Evolutionary conservation across 1,284 basidiomycete genomes (phyloP), one percentile per base, ranked within the genome.

Genomic region (Ceratobasidium sp.): DNA sequence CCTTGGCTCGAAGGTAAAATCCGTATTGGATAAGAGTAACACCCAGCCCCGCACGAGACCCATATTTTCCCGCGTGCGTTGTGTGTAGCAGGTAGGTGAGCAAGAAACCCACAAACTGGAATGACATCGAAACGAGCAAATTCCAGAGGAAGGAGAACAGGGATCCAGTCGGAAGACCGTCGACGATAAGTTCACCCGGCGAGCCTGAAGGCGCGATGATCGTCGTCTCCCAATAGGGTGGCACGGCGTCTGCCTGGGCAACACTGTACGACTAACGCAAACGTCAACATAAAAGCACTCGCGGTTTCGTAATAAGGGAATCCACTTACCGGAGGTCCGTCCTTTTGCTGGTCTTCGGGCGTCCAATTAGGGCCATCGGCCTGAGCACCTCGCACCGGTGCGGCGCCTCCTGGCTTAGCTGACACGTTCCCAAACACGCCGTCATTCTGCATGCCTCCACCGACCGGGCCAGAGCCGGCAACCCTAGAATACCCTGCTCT

Each of bases 201-300:
- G 72, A 84, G 82, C 78, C 80, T 80, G 78, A 82, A 81, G 75
- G 82, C 80, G 72, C 89, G 73, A 97, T 92, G 16, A 98, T 89
- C 0, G 95, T 96, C 1, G 94, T 98, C 80, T 99, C 97, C 93
- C 96, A 98, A 81, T 99, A 99, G 0, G 95, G 88, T 0, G 97
- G 97, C 0, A 94, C 96, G 0, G 94, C 88, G 79, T 99, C 97
- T 9, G 91, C 89, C 73, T 96, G 91, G 0, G 97, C 97, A 26
- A 90, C 86, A 48, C 89, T 87, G 79, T 99, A 99, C 0, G 95
- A 90, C 88, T 96, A 78, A 75, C 72, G 58, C n/a, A 61, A 77
- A 72, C 52, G 26, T 60, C 48, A 59, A 69, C 64, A 50, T 59
- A 32, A 55, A 21, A 18, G 34, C 60, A 70, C 69, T 73, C n/a